Conservation (phyloP, 2,329 filamentous ascomycete genomes). For the Juglanconis sp. region DNA sequence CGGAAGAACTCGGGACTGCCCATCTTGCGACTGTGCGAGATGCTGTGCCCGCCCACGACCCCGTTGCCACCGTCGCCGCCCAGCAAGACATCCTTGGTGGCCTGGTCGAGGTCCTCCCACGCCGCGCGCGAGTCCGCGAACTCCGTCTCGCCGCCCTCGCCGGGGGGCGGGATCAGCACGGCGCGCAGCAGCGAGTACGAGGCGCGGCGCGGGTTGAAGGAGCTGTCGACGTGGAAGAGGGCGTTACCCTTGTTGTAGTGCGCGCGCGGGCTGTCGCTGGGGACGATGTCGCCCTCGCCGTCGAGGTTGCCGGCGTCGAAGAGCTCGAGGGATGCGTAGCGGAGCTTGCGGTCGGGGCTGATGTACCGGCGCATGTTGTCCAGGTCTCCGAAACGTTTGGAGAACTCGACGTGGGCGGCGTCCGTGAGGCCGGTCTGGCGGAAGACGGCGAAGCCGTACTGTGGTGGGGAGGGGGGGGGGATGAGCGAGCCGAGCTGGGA, state of each 20-base stretch:
- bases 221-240: conserved; percentile 53
- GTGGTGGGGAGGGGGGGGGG: not conserved
- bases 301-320: conserved; percentile 58
- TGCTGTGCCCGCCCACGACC: conserved; percentile 47
- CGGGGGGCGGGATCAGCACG: conserved; percentile 43
- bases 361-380: conserved; percentile 52
- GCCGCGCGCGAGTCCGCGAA: conserved; percentile 53
- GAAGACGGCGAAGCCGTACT: conserved; percentile 46
- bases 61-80: conserved; percentile 32
- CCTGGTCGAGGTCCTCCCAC: conserved; percentile 41
- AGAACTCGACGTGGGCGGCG: conserved; percentile 48
- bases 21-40: conserved; percentile 50
- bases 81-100: conserved; percentile 32
- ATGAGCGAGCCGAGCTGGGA: not conserved
- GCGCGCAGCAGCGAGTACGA: conserved; percentile 50
- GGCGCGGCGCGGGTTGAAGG: conserved; percentile 53
- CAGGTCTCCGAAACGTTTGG: conserved; percentile 48
- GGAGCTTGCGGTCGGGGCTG: conserved; percentile 41
- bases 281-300: conserved; percentile 41
- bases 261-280: conserved; percentile 36
- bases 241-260: conserved; percentile 43
- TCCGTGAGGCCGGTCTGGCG: conserved; percentile 49
- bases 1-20: conserved; percentile 47
- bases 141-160: conserved; percentile 47
- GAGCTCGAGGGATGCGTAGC: conserved; percentile 47